Percentiles rank a stretch among this genome's conserved stretches.
These are phyloP conservation scores for Hymenoscyphus albidus DNA, from an alignment of 2,329 filamentous ascomycete species.

Conservation along the genomic window DNA sequence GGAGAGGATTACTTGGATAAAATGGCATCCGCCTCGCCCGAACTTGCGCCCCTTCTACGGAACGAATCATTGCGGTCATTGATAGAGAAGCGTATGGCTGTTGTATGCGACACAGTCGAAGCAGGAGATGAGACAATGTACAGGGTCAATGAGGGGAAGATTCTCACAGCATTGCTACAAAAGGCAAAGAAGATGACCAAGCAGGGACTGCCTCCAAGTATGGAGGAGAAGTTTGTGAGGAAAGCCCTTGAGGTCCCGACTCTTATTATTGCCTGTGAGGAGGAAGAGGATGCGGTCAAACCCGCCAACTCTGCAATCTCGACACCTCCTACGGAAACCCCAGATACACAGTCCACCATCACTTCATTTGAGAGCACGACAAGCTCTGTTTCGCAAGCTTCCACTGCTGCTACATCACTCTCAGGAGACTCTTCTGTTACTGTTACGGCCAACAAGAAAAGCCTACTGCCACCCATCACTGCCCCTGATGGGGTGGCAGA, in stretches of 20 bases:
- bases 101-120: slow-evolving; percentile 76
- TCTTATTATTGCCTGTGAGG: slow-evolving; percentile 60
- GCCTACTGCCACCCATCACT: slow-evolving; percentile 22
- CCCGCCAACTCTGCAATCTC: slow-evolving; percentile 29
- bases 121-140: slow-evolving; percentile 84
- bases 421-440: slow-evolving; percentile 25
- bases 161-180: slow-evolving; percentile 58
- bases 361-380: slow-evolving; percentile 35
- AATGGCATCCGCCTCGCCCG: slow-evolving; percentile 50
- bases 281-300: slow-evolving; percentile 28
- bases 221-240: slow-evolving; percentile 82
- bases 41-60: slow-evolving; percentile 56
- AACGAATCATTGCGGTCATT: slow-evolving; percentile 41
- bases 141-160: slow-evolving; percentile 68
- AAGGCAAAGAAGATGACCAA: slow-evolving; percentile 71
- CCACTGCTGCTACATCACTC: slow-evolving; percentile 38
- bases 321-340: slow-evolving; percentile 33
- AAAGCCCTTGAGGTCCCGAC: slow-evolving; percentile 74
- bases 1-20: slow-evolving; percentile 70
- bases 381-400: slow-evolving; percentile 38
- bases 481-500: slow-evolving; percentile 38
- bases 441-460: slow-evolving; percentile 20
- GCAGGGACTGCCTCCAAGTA: slow-evolving; percentile 65
- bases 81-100: slow-evolving; percentile 63
- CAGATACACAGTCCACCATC: slow-evolving; percentile 32